Base-by-base conservation (phyloP, 306 rosid species). In the Fragaria iinumae region DNA sequence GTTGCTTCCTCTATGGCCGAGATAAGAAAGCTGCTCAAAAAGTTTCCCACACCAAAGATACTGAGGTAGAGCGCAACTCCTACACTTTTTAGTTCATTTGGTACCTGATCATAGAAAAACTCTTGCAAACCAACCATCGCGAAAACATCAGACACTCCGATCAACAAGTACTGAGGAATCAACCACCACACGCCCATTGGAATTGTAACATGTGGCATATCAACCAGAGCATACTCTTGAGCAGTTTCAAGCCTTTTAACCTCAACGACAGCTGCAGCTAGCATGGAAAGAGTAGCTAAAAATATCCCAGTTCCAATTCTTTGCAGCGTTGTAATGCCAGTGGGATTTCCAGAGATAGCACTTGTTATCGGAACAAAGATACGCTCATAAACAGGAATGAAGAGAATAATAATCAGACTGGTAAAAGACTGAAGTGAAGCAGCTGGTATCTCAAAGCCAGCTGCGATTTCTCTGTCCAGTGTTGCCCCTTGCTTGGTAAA, bases 171-270 rank as follows among this genome's bases (percentile, higher is more conserved):
- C n/a, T 88, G 92, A 25, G 91, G 92, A 85, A 87, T 36, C 83
- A 90, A 74, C 92, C 96, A 88, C 89, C 92, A 85, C 44, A 90
- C 76, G 45, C 81, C 87, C 88, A 90, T 83, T 9, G 89, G 92
- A 60, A 88, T 17, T 3, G 83, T 87, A 45, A 74, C 83, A 59
- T 68, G 70, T 0, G 96, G 87, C 77, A 53, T 56, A 79, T 90
- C 87, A 62, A 88, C 71, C 27, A 87, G 75, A 14, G 81, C 87
- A 74, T 73, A 70, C 72, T 90, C 82, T 69, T 45, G 44, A 45
- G 89, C 92, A 55, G 70, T 85, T 74, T 83, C 69, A 13, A 90
- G 82, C 78, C 96, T 85, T 80, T 78, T 86, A 29, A 11, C 70
- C 76, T 90, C 96, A 36, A 83, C 82, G 39, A 83, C 8, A 17